Percentiles rank a stretch among this genome's conserved stretches.
Evolutionary conservation across 352 stramenopile species (phyloP).

Genomic region (Phytophthora quininea): DNA sequence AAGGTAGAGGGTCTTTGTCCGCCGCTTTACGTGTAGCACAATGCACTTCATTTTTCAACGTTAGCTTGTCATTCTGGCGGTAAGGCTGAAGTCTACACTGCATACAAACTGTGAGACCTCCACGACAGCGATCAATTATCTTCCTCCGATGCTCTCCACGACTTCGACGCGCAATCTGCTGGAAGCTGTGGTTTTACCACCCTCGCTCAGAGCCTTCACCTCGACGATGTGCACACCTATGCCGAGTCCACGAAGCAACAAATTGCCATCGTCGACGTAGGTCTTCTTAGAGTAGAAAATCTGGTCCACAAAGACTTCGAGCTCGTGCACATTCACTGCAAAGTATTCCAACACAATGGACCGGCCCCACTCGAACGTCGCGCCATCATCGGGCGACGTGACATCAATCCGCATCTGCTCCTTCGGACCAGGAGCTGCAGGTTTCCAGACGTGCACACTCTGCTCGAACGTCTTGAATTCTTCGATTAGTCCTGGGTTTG

Average conservation of each 20-base stretch:
- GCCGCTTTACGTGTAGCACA: constrained; percentile 19
- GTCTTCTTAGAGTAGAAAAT: constrained; percentile 32
- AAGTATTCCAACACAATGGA: constrained; percentile 49
- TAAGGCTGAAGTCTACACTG: not conserved
- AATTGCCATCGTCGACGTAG: constrained; percentile 42
- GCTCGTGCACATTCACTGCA: constrained; percentile 35
- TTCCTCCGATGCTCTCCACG: not conserved
- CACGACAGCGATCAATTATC: not conserved
- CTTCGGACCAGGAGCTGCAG: constrained; percentile 2
- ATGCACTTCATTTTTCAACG: constrained; percentile 23
- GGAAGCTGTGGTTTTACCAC: constrained; percentile 1
- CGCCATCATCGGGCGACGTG: constrained; percentile 30
- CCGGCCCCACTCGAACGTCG: constrained; percentile 19
- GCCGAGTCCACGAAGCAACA: constrained; percentile 49
- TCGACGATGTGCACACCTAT: constrained; percentile 36
- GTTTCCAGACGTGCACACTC: constrained; percentile 28
- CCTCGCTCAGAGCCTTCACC: constrained; percentile 31
- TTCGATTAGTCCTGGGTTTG: constrained; percentile 27
- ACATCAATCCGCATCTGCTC: constrained; percentile 25
- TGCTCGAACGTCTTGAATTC: constrained; percentile 35
- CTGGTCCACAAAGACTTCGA: constrained; percentile 42
- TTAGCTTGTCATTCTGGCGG: constrained; percentile 5
- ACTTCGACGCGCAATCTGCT: constrained; percentile 23
- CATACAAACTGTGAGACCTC: too few relatives aligned
- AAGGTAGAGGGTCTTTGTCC: constrained; percentile 17